Evolutionary conservation across 2,329 filamentous ascomycete species (phyloP).

Genomic region (Aspergillus ochraceus): DNA sequence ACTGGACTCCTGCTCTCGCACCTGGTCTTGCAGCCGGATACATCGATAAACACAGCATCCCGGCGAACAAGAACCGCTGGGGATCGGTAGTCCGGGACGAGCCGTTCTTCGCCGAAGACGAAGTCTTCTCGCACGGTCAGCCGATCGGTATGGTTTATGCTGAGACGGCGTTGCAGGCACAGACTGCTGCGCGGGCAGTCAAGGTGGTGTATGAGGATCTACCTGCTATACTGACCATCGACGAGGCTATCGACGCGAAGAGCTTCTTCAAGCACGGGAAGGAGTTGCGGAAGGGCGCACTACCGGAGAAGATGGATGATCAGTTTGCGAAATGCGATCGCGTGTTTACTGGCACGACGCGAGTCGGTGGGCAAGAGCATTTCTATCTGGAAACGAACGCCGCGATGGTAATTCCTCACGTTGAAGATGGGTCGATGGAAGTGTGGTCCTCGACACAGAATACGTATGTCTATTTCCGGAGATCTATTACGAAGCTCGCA

Average conservation of each 20-base stretch:
- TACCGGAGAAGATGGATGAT: constrained; percentile 3
- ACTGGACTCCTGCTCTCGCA: constrained; percentile 69
- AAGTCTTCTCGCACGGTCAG: constrained; percentile 78
- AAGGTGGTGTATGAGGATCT: constrained; percentile 81
- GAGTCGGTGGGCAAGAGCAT: constrained; percentile 70
- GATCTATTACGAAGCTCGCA: not conserved
- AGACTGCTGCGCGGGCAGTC: constrained; percentile 72
- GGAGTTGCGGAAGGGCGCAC: constrained; percentile 69
- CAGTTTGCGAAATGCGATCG: constrained; percentile 8
- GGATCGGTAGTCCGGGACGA: constrained; percentile 68
- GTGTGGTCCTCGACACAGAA: constrained; percentile 85
- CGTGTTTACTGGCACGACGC: constrained; percentile 24
- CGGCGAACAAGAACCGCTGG: constrained; percentile 75
- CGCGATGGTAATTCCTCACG: constrained; percentile 74
- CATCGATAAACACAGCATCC: constrained; percentile 74
- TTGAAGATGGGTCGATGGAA: constrained; percentile 85
- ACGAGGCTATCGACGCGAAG: constrained; percentile 79
- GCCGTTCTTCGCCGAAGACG: constrained; percentile 77
- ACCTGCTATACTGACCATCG: constrained; percentile 80
- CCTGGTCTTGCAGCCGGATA: constrained; percentile 76
- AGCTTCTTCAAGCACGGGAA: constrained; percentile 77
- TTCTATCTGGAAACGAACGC: constrained; percentile 91
- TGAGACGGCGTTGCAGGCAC: constrained; percentile 68
- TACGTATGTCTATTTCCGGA: constrained; percentile 53
- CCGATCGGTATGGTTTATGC: constrained; percentile 81